A percentile compares a stretch with the other conserved stretches of the same genome.
Conservation (phyloP, 1,139 yeast species). For the Scheffersomyces stambukii region DNA sequence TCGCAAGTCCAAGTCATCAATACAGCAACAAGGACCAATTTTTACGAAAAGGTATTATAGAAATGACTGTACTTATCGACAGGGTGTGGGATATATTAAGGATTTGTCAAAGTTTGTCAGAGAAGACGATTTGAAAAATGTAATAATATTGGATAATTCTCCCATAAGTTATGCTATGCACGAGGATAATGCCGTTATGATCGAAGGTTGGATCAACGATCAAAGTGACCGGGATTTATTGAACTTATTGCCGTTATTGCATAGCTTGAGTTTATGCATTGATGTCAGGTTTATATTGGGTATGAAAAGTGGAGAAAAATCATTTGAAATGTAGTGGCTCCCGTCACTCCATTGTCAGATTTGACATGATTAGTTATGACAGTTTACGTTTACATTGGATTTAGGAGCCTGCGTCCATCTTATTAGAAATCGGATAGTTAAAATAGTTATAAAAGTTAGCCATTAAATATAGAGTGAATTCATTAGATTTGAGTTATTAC, state of each 20-base stretch:
- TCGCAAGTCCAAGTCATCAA: background rate
- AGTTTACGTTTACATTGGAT: no score
- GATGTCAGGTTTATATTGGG: constrained; percentile 85
- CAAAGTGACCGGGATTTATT: constrained; percentile 81
- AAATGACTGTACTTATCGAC: constrained; percentile 69
- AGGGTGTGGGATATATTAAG: constrained; percentile 84
- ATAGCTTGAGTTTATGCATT: constrained; percentile 72
- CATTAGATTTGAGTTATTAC: no score
- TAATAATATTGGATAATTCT: constrained; percentile 84
- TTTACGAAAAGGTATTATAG: constrained; percentile 71
- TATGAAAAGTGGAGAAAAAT: constrained; percentile 70
- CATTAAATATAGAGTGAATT: no score
- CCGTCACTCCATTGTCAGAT: no score
- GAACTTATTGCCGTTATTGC: constrained; percentile 74
- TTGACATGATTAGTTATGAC: no score
- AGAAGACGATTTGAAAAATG: constrained; percentile 62
- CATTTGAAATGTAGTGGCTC: constrained; percentile 58
- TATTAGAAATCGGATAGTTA: no score
- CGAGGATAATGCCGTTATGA: constrained; percentile 82
- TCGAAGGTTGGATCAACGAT: constrained; percentile 97
- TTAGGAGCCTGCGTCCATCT: no score
- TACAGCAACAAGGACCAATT: constrained; percentile 9
- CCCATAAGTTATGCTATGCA: constrained; percentile 85
- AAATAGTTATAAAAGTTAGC: no score
- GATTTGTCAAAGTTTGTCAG: constrained; percentile 56